phyloP scores from a whole-genome alignment of 2,329 filamentous ascomycete genomes.

The Colletotrichum brevisporum region DNA sequence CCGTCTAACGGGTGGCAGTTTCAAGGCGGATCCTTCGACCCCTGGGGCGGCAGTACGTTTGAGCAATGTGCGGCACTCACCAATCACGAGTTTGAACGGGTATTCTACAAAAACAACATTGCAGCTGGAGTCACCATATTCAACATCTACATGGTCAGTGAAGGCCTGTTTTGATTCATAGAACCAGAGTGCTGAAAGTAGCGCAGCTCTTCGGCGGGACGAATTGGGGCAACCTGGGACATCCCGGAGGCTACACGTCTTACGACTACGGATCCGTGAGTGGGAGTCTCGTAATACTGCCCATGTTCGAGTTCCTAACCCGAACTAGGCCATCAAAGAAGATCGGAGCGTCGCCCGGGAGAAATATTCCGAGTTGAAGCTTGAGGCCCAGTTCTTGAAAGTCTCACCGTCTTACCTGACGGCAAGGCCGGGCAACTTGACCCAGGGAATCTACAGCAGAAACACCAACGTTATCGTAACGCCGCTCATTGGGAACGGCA shows the following conservation, averaged over 20 bases:
- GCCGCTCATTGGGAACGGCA: constrained; percentile 68
- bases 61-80: constrained; percentile 75
- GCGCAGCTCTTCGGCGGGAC: constrained; percentile 77
- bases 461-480: constrained; percentile 71
- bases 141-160: constrained; percentile 80
- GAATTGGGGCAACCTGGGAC: constrained; percentile 86
- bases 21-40: constrained; percentile 80
- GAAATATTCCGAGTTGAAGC: constrained; percentile 85
- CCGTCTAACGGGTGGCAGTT: constrained; percentile 59
- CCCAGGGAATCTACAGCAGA: constrained; percentile 66
- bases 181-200: not conserved
- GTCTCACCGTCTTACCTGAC: constrained; percentile 79
- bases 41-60: constrained; percentile 81
- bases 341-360: constrained; percentile 77
- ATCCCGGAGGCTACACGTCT: constrained; percentile 74
- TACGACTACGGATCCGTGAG: constrained; percentile 66
- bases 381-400: constrained; percentile 81
- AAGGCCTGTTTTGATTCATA: not conserved
- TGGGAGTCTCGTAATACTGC: constrained; percentile 43
- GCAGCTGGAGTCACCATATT: constrained; percentile 77
- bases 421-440: constrained; percentile 65
- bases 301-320: constrained; percentile 33
- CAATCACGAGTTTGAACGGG: constrained; percentile 80
- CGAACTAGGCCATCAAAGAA: constrained; percentile 70
- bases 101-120: constrained; percentile 85